Conservation (phyloP, 352 stramenopile genomes). For the Blastocystis sp. region DNA sequence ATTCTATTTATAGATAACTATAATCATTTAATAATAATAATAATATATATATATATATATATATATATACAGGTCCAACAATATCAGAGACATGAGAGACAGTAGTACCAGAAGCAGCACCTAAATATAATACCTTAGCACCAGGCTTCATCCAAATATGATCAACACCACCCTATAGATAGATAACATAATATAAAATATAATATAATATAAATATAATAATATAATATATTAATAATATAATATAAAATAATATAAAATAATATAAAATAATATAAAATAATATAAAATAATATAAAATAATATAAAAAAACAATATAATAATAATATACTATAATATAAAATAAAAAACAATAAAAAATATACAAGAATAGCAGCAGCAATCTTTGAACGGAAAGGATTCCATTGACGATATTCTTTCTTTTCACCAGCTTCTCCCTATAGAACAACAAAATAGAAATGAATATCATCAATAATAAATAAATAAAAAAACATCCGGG, state of each 20-base stretch:
- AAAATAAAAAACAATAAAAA: background rate
- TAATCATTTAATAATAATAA: too few relatives aligned
- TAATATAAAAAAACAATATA: too few relatives aligned
- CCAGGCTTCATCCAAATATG: constrained; percentile 93
- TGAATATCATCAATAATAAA: too few relatives aligned
- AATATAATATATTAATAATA: too few relatives aligned
- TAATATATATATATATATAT: too few relatives aligned
- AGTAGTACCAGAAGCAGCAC: constrained; percentile 85
- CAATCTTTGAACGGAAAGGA: constrained; percentile 96
- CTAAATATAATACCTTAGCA: constrained; percentile 91
- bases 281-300: too few relatives aligned
- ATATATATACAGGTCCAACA: constrained; percentile 59
- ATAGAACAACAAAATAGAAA: background rate
- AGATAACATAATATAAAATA: too few relatives aligned
- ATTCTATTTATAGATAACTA: too few relatives aligned
- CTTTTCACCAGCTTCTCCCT: constrained; percentile 56
- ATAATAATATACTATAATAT: too few relatives aligned
- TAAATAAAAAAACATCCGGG: background rate
- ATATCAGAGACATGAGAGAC: constrained; percentile 97
- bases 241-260: too few relatives aligned
- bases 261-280: too few relatives aligned
- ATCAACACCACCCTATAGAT: constrained; percentile 67
- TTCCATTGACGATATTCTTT: constrained; percentile 99
- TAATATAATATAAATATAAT: too few relatives aligned
- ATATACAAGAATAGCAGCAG: constrained; percentile 70